phyloP scores from a whole-genome alignment of 2,329 filamentous ascomycete species.

The Fusarium sp. region DNA sequence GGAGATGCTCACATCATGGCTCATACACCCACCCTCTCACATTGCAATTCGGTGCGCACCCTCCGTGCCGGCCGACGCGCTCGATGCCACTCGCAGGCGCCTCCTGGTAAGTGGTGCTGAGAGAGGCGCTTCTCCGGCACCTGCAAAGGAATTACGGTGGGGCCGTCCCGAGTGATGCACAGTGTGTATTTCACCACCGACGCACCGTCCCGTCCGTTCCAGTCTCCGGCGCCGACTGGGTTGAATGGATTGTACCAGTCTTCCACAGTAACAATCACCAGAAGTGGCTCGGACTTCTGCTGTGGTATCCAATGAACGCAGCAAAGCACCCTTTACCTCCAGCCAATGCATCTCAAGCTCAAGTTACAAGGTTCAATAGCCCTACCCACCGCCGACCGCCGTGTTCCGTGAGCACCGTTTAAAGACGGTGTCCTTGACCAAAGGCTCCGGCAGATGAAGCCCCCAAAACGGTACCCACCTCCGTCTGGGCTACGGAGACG shows the following conservation, averaged over 20 bases:
- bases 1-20: background rate
- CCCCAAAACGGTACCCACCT: constrained; percentile 34
- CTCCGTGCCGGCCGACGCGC: constrained; percentile 21
- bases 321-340: background rate
- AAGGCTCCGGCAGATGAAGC: constrained; percentile 18
- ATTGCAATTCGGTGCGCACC: constrained; percentile 7
- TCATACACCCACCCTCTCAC: constrained; percentile 15
- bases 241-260: background rate
- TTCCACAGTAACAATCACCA: background rate
- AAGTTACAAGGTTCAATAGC: background rate
- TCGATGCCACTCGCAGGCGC: constrained; percentile 10
- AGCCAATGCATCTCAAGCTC: background rate
- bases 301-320: background rate
- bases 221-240: background rate
- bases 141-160: constrained; percentile 29
- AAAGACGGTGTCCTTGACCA: constrained; percentile 6
- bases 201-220: constrained; percentile 19
- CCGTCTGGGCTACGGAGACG: constrained; percentile 34
- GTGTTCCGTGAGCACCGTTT: constrained; percentile 1
- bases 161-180: constrained; percentile 30
- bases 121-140: constrained; percentile 30
- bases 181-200: constrained; percentile 5
- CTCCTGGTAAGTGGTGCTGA: constrained; percentile 14
- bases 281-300: background rate
- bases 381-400: background rate